phyloP scores from a whole-genome alignment of 2,329 filamentous ascomycete species.

The Diplodia intermedia region DNA sequence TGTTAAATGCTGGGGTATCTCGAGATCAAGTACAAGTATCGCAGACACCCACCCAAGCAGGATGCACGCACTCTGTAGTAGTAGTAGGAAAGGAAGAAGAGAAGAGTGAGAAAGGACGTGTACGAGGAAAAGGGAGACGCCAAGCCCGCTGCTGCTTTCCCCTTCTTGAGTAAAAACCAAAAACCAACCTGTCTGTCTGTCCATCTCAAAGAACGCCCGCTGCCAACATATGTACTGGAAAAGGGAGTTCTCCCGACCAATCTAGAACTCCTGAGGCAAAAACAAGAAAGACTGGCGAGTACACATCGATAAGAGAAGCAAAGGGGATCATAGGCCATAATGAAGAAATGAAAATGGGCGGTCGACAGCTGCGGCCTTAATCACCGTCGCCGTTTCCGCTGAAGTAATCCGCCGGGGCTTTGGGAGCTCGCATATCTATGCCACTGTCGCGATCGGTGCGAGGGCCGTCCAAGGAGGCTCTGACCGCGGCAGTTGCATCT shows the following conservation, averaged over 20 bases:
- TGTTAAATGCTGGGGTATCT: conserved; percentile 34
- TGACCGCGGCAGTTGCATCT: conserved; percentile 35
- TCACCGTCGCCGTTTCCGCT: conserved; percentile 9
- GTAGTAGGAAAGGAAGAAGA: conserved; percentile 5
- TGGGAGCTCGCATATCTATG: conserved; percentile 42
- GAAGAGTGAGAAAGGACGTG: conserved; percentile 4
- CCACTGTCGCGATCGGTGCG: conserved; percentile 49
- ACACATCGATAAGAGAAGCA: conserved; percentile 27
- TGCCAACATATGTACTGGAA: conserved; percentile 13
- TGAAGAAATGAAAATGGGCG: conserved; percentile 10
- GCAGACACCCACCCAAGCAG: conserved; percentile 33
- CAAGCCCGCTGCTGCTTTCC: conserved; percentile 25
- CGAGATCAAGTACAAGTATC: conserved; percentile 33
- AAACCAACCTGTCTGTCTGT: conserved; percentile 29
- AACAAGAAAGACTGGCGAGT: conserved; percentile 19
- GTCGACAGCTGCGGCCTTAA: conserved; percentile 20
- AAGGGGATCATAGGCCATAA: conserved; percentile 24
- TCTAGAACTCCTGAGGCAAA: conserved; percentile 26
- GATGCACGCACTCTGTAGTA: conserved; percentile 22
- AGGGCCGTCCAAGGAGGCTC: conserved; percentile 32
- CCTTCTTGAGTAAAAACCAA: conserved; percentile 5
- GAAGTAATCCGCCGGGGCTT: conserved; percentile 23
- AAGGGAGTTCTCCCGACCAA: neutral
- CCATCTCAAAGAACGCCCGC: conserved; percentile 28
- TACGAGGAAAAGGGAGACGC: conserved; percentile 6